Percentiles rank a stretch among this genome's conserved stretches.
Conservation (phyloP, 495 filamentous ascomycete species). For the Penicillium crystallinum region DNA sequence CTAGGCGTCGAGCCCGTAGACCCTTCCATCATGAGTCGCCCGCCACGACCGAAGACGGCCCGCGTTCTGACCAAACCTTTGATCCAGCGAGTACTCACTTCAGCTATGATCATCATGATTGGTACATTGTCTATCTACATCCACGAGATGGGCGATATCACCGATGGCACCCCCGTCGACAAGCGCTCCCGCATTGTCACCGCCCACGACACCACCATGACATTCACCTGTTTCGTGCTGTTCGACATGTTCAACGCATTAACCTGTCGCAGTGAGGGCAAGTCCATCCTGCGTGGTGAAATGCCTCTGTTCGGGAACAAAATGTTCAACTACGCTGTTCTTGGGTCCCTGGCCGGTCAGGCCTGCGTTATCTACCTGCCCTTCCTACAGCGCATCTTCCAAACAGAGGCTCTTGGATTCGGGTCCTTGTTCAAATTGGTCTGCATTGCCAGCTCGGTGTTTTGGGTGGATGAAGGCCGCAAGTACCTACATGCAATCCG, state of each 20-base stretch:
- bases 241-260: conserved; percentile 99
- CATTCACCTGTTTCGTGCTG: conserved; percentile 95
- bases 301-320: conserved; percentile 75
- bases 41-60: conserved; percentile 77
- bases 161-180: conserved; percentile 29
- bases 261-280: conserved; percentile 85
- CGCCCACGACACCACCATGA: conserved; percentile 96
- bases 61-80: conserved; percentile 80
- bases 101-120: conserved; percentile 79
- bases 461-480: conserved; percentile 88
- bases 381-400: conserved; percentile 86
- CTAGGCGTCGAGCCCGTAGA: conserved; percentile 95
- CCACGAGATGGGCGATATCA: conserved; percentile 74
- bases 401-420: conserved; percentile 79
- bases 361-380: conserved; percentile 89
- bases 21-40: conserved; percentile 86
- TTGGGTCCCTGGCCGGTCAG: conserved; percentile 77
- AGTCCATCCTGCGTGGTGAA: conserved; percentile 82
- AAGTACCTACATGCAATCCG: conserved; percentile 55
- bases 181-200: conserved; percentile 60
- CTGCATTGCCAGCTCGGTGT: conserved; percentile 75
- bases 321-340: conserved; percentile 94
- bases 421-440: conserved; percentile 68
- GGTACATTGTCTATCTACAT: conserved; percentile 89
- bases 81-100: conserved; percentile 79